phyloP scores from a whole-genome alignment of 1,284 basidiomycete genomes.

The Sporisorium exsertum region DNA sequence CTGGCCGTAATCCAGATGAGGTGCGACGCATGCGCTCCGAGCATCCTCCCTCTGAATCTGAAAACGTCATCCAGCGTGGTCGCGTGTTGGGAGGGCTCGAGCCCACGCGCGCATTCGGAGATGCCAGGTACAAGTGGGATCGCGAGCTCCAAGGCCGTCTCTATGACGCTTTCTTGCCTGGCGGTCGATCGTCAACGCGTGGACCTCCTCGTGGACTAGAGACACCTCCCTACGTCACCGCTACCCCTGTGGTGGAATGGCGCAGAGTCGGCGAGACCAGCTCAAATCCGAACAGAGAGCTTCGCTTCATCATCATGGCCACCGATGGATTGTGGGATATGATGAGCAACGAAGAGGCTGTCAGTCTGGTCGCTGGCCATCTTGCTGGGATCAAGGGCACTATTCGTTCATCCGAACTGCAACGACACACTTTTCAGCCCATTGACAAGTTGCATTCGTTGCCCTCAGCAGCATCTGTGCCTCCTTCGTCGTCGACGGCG shows the following conservation, averaged over 20 bases:
- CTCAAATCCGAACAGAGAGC: slow-evolving; percentile 46
- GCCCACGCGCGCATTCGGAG: slow-evolving; percentile 92
- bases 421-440: slow-evolving; percentile 58
- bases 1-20: slow-evolving; percentile 89
- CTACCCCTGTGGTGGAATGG: slow-evolving; percentile 76
- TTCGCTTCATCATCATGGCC: slow-evolving; percentile 78
- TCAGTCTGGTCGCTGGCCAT: slow-evolving; percentile 75
- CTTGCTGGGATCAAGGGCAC: slow-evolving; percentile 62
- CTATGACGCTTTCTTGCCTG: slow-evolving; percentile 69
- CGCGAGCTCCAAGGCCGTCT: slow-evolving; percentile 69
- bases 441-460: slow-evolving; percentile 41
- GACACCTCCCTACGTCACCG: slow-evolving; percentile 88
- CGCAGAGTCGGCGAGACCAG: slow-evolving; percentile 57
- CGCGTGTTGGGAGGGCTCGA: slow-evolving; percentile 84
- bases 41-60: slow-evolving; percentile 80
- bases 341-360: slow-evolving; percentile 93
- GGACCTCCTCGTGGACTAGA: slow-evolving; percentile 58
- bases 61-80: slow-evolving; percentile 82
- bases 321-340: slow-evolving; percentile 97
- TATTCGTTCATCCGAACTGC: slow-evolving; percentile 56
- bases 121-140: slow-evolving; percentile 87
- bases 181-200: slow-evolving; percentile 46
- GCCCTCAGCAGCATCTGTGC: slow-evolving; percentile 8
- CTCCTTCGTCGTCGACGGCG: neutral
- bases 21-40: slow-evolving; percentile 81